Percentiles rank a stretch among this genome's conserved stretches.
Conservation (phyloP, 192 early-diverging fungal species). For the Backusella parvicylindrica region DNA sequence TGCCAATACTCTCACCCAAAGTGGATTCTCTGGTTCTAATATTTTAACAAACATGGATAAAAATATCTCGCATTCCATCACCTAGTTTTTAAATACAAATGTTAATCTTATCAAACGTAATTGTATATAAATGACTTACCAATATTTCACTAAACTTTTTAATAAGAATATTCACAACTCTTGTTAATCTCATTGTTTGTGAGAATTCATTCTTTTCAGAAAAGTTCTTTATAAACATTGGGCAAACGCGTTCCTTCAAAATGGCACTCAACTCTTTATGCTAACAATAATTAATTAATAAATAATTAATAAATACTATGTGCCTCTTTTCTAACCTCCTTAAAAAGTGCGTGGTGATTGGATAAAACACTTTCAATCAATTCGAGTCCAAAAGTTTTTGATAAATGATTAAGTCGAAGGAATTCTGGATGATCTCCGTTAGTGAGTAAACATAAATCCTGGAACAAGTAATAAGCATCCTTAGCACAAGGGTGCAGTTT, state of each 20-base stretch:
- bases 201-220: conserved; percentile 87
- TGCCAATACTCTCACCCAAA: conserved; percentile 78
- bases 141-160: conserved; percentile 71
- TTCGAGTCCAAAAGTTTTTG: conserved; percentile 84
- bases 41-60: conserved; percentile 84
- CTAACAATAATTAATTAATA: conserved; percentile 27
- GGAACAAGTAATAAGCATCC: conserved; percentile 88
- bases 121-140: conserved; percentile 34
- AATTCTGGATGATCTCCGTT: conserved; percentile 67
- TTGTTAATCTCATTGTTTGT: conserved; percentile 75
- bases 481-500: conserved; percentile 57
- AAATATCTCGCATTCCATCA: conserved; percentile 94
- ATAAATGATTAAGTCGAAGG: conserved; percentile 42
- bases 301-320: background rate
- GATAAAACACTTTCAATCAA: conserved; percentile 87
- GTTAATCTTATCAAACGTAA: background rate
- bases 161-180: conserved; percentile 77
- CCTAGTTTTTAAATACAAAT: conserved; percentile 32
- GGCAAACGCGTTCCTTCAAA: conserved; percentile 82
- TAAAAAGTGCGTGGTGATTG: conserved; percentile 75
- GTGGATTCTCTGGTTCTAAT: conserved; percentile 71
- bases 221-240: conserved; percentile 88
- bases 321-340: conserved; percentile 44
- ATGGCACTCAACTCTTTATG: conserved; percentile 69
- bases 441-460: conserved; percentile 84